These are phyloP conservation scores for Diutina rugosa DNA, from an alignment of 1,139 yeast genomes.

Conservation along the genomic window DNA sequence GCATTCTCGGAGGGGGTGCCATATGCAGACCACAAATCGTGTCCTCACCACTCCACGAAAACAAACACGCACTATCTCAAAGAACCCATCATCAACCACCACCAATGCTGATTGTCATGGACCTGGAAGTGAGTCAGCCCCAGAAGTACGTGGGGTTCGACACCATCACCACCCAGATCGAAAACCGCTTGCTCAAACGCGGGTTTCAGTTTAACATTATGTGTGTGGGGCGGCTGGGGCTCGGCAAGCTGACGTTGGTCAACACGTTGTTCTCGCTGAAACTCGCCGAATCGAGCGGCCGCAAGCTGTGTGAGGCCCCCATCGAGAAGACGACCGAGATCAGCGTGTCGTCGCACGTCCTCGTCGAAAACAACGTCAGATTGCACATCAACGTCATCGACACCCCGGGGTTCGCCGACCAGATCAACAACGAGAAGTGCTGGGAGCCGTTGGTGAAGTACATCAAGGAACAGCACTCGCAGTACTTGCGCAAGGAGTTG, in stretches of 20 bases:
- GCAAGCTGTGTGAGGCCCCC: slow-evolving; percentile 54
- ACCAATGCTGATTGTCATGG: slow-evolving; percentile 1
- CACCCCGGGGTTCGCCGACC: slow-evolving; percentile 97
- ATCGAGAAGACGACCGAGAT: slow-evolving; percentile 84
- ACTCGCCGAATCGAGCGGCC: slow-evolving; percentile 62
- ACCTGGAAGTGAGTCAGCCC: slow-evolving; percentile 15
- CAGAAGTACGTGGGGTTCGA: slow-evolving; percentile 82
- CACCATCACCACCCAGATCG: slow-evolving; percentile 91
- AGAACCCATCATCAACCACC: neutral
- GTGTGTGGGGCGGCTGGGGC: slow-evolving; percentile 91
- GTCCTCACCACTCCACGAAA: neutral
- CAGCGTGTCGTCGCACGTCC: slow-evolving; percentile 51
- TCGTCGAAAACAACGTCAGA: slow-evolving; percentile 78
- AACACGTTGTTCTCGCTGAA: slow-evolving; percentile 84
- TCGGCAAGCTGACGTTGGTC: slow-evolving; percentile 85
- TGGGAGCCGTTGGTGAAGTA: slow-evolving; percentile 97
- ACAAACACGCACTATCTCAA: neutral
- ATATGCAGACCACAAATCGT: neutral
- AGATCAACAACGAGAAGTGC: slow-evolving; percentile 86
- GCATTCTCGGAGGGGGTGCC: neutral
- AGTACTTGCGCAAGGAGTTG: slow-evolving; percentile 84
- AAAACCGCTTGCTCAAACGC: slow-evolving; percentile 77
- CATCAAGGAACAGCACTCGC: slow-evolving; percentile 92
- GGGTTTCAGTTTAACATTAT: slow-evolving; percentile 92
- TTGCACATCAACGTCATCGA: slow-evolving; percentile 81